Base-by-base conservation (phyloP, 208 protist genomes). In the Trypanosoma mega region DNA sequence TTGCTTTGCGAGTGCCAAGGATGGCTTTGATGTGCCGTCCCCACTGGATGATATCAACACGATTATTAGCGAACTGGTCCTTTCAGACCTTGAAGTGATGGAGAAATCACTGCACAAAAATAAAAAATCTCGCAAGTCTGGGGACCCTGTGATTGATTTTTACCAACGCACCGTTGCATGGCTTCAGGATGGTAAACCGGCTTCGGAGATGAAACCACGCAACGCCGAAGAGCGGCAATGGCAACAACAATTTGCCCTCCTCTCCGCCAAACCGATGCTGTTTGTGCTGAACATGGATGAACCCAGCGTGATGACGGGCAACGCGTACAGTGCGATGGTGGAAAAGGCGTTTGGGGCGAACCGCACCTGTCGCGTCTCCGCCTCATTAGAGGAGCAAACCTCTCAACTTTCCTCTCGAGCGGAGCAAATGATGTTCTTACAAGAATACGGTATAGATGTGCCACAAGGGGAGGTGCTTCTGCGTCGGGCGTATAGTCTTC, bases 261-360 rank as follows among this genome's bases (percentile, higher is more conserved):
- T 96, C 16, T 85, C 84, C 9, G 64, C 62, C 29, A 96, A 96
- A 58, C 84, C 86, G 8, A 91, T 89, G 73, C 67, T 96, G 63
- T 92, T 85, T 74, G 86, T 96, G 21, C 75, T 92, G 23, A 96
- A 96, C 59, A 71, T 90, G 7, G 86, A 93, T 29, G 90, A 96
- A 41, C 20, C 34, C 9, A 50, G 61, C 33, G 76, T 90, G 9
- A 65, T 50, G 20, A 64, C 56, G 5, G 84, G 84, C n/a, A 93
- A 92, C 67, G 36, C 48, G 3, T 88, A 82, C 55, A 64, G 76
- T 1, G 24, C 33, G 3, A 52, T 46, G 23, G 85, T 96, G 6
- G 81, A 93, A 68, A 54, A 74, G 27, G 62, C 53, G 31, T 92
- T 78, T 55, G 85, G 84, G 4, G 49, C 52, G 1, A 70, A 79